phyloP scores from a whole-genome alignment of 768 basidiomycete genomes.

The Mrakia gelida region DNA sequence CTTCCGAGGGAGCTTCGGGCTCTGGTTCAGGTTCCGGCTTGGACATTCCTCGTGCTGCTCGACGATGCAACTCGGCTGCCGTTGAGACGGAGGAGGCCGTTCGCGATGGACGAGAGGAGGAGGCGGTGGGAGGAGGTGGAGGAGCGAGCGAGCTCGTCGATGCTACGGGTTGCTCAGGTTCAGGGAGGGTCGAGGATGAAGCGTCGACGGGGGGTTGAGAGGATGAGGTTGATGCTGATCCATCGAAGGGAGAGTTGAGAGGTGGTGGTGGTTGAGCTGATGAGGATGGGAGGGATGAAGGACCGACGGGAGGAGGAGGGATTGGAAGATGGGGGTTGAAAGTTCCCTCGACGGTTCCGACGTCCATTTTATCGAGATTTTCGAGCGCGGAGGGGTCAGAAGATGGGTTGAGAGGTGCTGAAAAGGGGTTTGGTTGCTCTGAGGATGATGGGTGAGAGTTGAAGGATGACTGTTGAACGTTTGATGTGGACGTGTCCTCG shows the following conservation, averaged over 20 bases:
- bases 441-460: too few relatives aligned
- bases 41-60: background rate
- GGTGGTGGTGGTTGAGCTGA: background rate
- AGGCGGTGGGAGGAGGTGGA: background rate
- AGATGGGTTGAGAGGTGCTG: too few relatives aligned
- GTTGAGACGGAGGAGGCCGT: background rate
- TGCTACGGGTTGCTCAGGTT: background rate
- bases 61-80: background rate
- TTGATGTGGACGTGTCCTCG: background rate
- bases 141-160: background rate
- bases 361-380: background rate
- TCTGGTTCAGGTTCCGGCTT: background rate
- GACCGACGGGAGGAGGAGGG: background rate
- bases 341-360: background rate
- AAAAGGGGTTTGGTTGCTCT: too few relatives aligned
- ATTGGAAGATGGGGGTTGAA: background rate
- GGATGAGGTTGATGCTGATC: background rate
- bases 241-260: background rate
- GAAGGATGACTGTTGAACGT: too few relatives aligned
- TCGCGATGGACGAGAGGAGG: conserved; percentile 2
- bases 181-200: background rate
- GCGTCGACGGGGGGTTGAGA: background rate
- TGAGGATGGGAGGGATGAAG: background rate
- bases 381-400: too few relatives aligned
- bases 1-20: background rate